phyloP scores from a whole-genome alignment of 148 eudicot genomes.

The Camellia sinensis region DNA sequence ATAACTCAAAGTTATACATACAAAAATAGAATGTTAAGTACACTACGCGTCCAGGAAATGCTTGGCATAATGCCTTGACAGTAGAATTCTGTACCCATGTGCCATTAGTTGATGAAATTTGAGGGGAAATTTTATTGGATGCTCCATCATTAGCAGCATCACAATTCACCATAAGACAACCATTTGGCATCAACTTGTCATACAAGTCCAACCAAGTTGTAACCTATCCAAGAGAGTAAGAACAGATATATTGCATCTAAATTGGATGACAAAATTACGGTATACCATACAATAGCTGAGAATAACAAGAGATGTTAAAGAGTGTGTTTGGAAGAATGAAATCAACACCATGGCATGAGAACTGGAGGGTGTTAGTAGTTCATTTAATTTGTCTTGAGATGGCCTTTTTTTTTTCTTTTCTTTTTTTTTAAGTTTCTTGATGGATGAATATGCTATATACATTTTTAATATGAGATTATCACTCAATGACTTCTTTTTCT shows the following conservation, averaged over 20 bases:
- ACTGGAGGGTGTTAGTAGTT: background rate
- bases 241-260: background rate
- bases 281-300: background rate
- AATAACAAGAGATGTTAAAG: background rate
- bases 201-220: constrained; percentile 62
- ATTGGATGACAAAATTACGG: constrained; percentile 1
- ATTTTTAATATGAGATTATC: too few relatives aligned
- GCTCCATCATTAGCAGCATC: constrained; percentile 42
- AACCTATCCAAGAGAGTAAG: constrained; percentile 31
- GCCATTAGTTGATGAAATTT: constrained; percentile 15
- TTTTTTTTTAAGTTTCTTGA: too few relatives aligned
- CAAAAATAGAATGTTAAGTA: background rate
- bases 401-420: background rate
- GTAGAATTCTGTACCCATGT: constrained; percentile 53
- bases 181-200: constrained; percentile 66
- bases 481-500: too few relatives aligned
- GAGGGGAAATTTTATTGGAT: constrained; percentile 8
- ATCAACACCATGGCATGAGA: background rate
- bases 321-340: background rate
- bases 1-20: background rate
- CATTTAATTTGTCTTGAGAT: background rate
- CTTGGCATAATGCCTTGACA: constrained; percentile 57
- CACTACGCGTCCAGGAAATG: constrained; percentile 57
- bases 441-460: too few relatives aligned
- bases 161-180: constrained; percentile 93